Percentiles rank a stretch among this genome's conserved stretches.
Conservation (phyloP, 2,329 filamentous ascomycete genomes). For the Colletotrichum shisoi region DNA sequence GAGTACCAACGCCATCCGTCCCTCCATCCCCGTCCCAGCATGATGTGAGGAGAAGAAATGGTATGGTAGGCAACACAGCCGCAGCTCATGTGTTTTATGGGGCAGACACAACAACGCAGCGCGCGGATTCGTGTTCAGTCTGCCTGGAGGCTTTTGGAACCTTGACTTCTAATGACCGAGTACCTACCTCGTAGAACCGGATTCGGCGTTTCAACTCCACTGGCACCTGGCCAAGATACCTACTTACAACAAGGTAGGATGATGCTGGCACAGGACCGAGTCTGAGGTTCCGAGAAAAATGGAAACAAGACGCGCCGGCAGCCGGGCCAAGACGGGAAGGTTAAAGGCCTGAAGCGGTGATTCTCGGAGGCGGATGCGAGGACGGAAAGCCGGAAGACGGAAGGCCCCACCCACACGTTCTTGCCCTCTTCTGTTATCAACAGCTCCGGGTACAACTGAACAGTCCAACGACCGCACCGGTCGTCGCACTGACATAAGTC, state of each 20-base stretch:
- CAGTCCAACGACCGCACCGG: not conserved
- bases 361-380: constrained; percentile 24
- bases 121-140: too few species aligned
- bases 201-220: too few species aligned
- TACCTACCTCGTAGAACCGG: not conserved
- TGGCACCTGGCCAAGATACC: too few species aligned
- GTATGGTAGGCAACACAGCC: not conserved
- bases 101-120: too few species aligned
- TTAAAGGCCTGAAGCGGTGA: not conserved
- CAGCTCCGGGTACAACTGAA: constrained; percentile 5
- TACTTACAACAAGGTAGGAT: not conserved
- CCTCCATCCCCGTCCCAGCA: not conserved
- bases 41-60: not conserved
- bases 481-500: not conserved
- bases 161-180: too few species aligned
- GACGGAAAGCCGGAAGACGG: constrained; percentile 26
- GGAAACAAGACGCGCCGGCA: not conserved
- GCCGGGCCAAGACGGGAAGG: constrained; percentile 11
- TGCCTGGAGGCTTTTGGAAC: too few species aligned
- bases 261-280: not conserved
- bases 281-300: too few species aligned
- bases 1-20: not conserved
- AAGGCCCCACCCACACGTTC: constrained; percentile 22
- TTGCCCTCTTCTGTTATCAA: constrained; percentile 14
- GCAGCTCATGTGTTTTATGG: too few species aligned